phyloP scores from a whole-genome alignment of 2,329 filamentous ascomycete species.

The Colletotrichum nymphaeae region DNA sequence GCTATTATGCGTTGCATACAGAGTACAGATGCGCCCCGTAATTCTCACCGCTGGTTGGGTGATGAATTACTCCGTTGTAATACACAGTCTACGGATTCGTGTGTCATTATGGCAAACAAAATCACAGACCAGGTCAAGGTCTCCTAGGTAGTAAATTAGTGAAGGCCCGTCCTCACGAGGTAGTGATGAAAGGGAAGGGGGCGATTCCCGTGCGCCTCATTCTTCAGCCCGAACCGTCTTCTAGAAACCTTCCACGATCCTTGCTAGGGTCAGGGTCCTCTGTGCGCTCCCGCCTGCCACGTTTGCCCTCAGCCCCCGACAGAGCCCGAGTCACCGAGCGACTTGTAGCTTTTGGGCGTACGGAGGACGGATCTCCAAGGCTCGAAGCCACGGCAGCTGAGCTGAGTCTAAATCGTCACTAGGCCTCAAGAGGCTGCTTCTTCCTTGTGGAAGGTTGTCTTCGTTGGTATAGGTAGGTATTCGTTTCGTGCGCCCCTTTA shows the following conservation, averaged over 20 bases:
- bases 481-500: constrained; percentile 10
- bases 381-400: not conserved
- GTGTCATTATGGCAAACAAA: not conserved
- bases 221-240: constrained; percentile 33
- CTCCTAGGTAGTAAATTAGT: constrained; percentile 10
- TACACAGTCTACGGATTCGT: not conserved
- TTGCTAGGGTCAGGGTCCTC: constrained; percentile 29
- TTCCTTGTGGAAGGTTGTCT: not conserved
- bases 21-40: not conserved
- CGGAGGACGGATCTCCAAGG: not conserved
- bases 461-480: not conserved
- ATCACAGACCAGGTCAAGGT: constrained; percentile 23
- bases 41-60: constrained; percentile 29
- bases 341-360: constrained; percentile 1
- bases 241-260: constrained; percentile 34
- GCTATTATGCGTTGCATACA: constrained; percentile 7
- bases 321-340: not conserved
- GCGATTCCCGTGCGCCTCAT: constrained; percentile 17
- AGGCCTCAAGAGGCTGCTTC: constrained; percentile 5
- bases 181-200: constrained; percentile 16
- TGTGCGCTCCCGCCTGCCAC: constrained; percentile 27
- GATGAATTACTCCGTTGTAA: not conserved
- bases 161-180: constrained; percentile 2
- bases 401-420: not conserved
- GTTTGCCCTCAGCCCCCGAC: constrained; percentile 11